A percentile compares a stretch with the other conserved stretches of the same genome.
Conservation (phyloP, 73 alveolate species). For the Symbiodinium natans region DNA sequence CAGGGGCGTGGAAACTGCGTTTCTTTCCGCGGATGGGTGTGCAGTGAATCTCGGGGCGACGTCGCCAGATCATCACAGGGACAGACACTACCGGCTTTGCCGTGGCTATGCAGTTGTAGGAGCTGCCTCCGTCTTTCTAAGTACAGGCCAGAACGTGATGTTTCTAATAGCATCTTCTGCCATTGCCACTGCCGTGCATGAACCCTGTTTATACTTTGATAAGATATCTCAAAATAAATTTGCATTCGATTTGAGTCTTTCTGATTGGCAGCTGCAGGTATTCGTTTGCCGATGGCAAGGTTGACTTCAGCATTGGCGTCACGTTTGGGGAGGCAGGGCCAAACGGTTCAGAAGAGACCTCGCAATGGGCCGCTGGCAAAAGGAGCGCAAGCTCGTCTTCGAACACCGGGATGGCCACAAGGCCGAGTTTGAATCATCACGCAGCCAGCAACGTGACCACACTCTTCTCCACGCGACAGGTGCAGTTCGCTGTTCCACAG, state of each 20-base stretch:
- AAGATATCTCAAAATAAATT: too few relatives aligned
- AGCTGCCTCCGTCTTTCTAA: too few relatives aligned
- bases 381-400: constrained; percentile 62
- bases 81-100: too few relatives aligned
- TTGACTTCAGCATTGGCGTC: constrained; percentile 28
- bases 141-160: too few relatives aligned
- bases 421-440: too few relatives aligned
- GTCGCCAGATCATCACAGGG: too few relatives aligned
- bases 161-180: too few relatives aligned
- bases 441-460: neutral
- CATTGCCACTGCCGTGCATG: too few relatives aligned
- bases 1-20: neutral
- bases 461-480: neutral
- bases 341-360: neutral
- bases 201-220: too few relatives aligned
- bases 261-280: constrained; percentile 19
- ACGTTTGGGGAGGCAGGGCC: constrained; percentile 18
- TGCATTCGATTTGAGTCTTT: neutral
- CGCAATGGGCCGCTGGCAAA: neutral
- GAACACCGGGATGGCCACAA: constrained; percentile 15
- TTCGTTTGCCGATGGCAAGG: neutral
- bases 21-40: neutral
- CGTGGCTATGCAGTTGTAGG: too few relatives aligned
- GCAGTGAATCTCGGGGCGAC: neutral
- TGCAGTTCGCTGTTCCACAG: constrained; percentile 58